Percentiles rank a stretch among this genome's conserved stretches.
Evolutionary conservation across 768 basidiomycete species (phyloP).

Genomic region (Cystofilobasidium bisporidii): DNA sequence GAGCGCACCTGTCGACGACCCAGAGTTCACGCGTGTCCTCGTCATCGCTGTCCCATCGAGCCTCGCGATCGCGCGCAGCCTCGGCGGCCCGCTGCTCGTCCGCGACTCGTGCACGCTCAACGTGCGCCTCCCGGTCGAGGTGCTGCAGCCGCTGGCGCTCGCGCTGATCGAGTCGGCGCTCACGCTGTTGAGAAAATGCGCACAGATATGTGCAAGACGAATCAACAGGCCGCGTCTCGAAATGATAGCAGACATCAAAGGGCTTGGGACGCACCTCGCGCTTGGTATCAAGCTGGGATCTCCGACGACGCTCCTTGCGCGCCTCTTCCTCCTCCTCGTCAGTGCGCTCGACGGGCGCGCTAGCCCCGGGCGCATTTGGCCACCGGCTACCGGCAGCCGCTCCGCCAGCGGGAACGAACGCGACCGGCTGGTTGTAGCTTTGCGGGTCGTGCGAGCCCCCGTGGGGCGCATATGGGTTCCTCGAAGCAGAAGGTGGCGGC

Average conservation of each 20-base stretch:
- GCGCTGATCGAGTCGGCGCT: constrained; percentile 82
- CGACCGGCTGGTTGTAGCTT: constrained; percentile 65
- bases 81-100: constrained; percentile 73
- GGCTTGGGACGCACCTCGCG: constrained; percentile 63
- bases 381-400: constrained; percentile 30
- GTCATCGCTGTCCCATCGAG: constrained; percentile 69
- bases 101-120: constrained; percentile 54
- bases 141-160: constrained; percentile 66
- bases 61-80: constrained; percentile 60
- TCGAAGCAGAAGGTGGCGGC: background rate
- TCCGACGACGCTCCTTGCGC: constrained; percentile 59
- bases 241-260: too few relatives aligned
- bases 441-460: constrained; percentile 53
- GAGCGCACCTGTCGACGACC: constrained; percentile 73
- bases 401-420: constrained; percentile 58
- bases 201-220: too few relatives aligned
- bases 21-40: constrained; percentile 88
- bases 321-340: constrained; percentile 84
- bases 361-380: background rate
- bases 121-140: constrained; percentile 38
- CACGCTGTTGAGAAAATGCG: constrained; percentile 60
- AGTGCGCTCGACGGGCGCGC: constrained; percentile 46
- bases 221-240: too few relatives aligned
- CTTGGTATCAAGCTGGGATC: constrained; percentile 76
- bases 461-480: constrained; percentile 35